Percentiles rank a stretch among this genome's conserved stretches.
Conservation (phyloP, 148 eudicot genomes). For the Heliosperma pusillum region DNA sequence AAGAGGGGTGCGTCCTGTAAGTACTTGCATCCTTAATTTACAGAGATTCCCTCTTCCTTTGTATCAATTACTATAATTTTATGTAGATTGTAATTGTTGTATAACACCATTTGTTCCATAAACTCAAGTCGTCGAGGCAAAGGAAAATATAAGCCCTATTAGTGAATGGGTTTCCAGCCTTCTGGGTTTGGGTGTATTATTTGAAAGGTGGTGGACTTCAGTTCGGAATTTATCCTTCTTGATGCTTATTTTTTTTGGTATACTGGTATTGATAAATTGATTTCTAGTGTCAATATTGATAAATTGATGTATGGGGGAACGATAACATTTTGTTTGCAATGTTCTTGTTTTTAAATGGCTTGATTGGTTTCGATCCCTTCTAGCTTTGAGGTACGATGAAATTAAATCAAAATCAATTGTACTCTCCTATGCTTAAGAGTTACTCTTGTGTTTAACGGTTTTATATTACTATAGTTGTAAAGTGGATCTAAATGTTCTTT, state of each 20-base stretch:
- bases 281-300: too few species aligned
- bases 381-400: too few species aligned
- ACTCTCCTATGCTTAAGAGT: too few species aligned
- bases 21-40: slow-evolving; percentile 61
- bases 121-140: slow-evolving; percentile 24
- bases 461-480: too few species aligned
- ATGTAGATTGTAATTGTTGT: slow-evolving; percentile 49
- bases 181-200: neutral
- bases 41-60: slow-evolving; percentile 21
- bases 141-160: slow-evolving; percentile 8
- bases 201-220: neutral
- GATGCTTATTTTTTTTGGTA: neutral
- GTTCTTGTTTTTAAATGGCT: too few species aligned
- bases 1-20: slow-evolving; percentile 74
- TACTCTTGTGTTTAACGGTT: too few species aligned
- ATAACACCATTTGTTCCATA: slow-evolving; percentile 35
- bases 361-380: too few species aligned
- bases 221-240: neutral
- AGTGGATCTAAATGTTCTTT: too few species aligned
- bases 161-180: neutral
- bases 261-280: neutral
- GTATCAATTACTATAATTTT: slow-evolving; percentile 29
- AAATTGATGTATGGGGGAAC: too few species aligned
- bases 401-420: too few species aligned
- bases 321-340: too few species aligned